A percentile compares a stretch with the other conserved stretches of the same genome.
phyloP scores from a whole-genome alignment of 2,329 filamentous ascomycete genomes.

The Dryadomyces quercus-mongolicae region DNA sequence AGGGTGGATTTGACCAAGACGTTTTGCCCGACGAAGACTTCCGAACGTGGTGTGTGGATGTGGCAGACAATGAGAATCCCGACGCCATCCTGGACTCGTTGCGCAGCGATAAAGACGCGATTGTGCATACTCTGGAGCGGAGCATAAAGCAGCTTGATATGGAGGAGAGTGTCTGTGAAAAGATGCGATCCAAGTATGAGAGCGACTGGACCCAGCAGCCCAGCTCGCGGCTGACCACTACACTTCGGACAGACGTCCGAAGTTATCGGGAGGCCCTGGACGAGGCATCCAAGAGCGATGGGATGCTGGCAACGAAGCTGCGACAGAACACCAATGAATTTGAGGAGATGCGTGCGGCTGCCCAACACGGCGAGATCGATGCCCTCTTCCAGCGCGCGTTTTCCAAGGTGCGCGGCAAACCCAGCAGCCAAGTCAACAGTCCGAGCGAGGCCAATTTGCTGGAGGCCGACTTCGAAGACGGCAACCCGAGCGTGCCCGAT shows the following conservation, averaged over 20 bases:
- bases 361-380: conserved; percentile 76
- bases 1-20: conserved; percentile 86
- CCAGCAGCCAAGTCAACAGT: conserved; percentile 47
- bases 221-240: conserved; percentile 78
- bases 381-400: conserved; percentile 80
- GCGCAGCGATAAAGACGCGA: conserved; percentile 62
- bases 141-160: conserved; percentile 85
- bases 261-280: conserved; percentile 83
- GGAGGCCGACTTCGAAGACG: conserved; percentile 85
- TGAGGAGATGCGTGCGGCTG: conserved; percentile 87
- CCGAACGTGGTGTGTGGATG: conserved; percentile 83
- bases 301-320: conserved; percentile 69
- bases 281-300: conserved; percentile 78
- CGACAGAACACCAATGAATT: conserved; percentile 81
- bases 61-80: conserved; percentile 76
- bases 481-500: conserved; percentile 67
- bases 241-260: conserved; percentile 72
- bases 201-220: conserved; percentile 95
- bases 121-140: conserved; percentile 60
- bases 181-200: conserved; percentile 97
- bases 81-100: conserved; percentile 67
- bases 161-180: conserved; percentile 96
- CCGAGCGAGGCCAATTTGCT: conserved; percentile 66
- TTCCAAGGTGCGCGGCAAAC: conserved; percentile 59
- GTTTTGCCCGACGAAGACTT: conserved; percentile 84